Evolutionary conservation across 2,329 filamentous ascomycete species (phyloP), one percentile per base, ranked within the genome.

Genomic region (Albophoma yamanashiensis): DNA sequence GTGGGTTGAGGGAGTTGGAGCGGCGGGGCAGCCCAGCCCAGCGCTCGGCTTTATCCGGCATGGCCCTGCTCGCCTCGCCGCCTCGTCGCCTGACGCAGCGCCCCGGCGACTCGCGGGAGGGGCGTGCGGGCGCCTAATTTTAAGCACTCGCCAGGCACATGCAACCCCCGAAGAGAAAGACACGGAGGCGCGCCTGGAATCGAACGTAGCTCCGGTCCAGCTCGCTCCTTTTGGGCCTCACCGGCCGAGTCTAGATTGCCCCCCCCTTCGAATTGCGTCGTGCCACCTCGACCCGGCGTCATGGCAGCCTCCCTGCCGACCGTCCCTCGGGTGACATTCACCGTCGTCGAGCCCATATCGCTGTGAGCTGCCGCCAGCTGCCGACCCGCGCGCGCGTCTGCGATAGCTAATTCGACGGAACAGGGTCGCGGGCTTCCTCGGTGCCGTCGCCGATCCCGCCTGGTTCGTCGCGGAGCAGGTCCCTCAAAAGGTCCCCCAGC

Each of bases 391-490:
- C 42, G 34, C 22, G 39, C 22, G 40, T 52, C 47, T 39, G 27
- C 56, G 53, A 63, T 63, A 55, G 62, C 62, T 64, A 63, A 64
- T 63, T 58, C 39, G 27, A 53, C 59, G 60, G 57, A 50, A 40
- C 64, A 89, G 87, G 36, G 70, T 89, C 55, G 81, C 77, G 20
- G 87, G 87, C 58, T 83, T 80, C 65, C 67, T 84, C 47, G 79
- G 78, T 17, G 80, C 84, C 22, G 73, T 89, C 52, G 69, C 82
- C 42, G 74, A 82, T 62, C 78, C 85, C 14, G 75, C 80, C 58
- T 84, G 81, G 77, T 91, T 91, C 70, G 80, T 88, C 62, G 73
- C 77, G 25, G 80, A 85, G 66, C 87, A 90, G 69, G 77, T 85
- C 45, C 79, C 82, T 7, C 66, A 69, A 27, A 63, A 71, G 34